A percentile compares a stretch with the other conserved stretches of the same genome.
phyloP scores from a whole-genome alignment of 352 stramenopile species.

The Globisporangium carolinianum region DNA sequence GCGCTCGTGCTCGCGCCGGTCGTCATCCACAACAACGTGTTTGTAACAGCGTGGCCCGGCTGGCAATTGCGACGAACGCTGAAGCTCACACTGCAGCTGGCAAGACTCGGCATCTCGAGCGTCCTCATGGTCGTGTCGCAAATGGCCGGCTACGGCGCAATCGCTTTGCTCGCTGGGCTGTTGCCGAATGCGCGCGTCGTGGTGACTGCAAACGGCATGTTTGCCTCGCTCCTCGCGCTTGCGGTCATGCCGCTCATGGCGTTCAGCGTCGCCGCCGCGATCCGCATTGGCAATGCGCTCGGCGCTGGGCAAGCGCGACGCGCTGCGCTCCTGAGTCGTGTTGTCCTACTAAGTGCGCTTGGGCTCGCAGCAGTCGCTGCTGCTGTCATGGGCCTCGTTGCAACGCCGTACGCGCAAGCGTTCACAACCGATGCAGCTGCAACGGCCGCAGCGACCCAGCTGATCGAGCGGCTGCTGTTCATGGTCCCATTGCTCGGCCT shows the following conservation, averaged over 20 bases:
- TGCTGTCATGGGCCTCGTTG: constrained; percentile 15
- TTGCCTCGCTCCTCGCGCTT: constrained; percentile 21
- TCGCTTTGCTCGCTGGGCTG: constrained; percentile 19
- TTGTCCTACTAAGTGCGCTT: constrained; percentile 20
- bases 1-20: constrained; percentile 17
- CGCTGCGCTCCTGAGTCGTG: constrained; percentile 13
- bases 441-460: not conserved
- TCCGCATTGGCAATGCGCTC: constrained; percentile 29
- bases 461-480: constrained; percentile 2
- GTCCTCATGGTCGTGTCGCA: constrained; percentile 15
- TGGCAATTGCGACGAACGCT: constrained; percentile 12
- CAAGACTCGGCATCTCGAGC: constrained; percentile 10
- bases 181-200: constrained; percentile 24
- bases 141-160: constrained; percentile 14
- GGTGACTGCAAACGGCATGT: constrained; percentile 31
- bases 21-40: constrained; percentile 17
- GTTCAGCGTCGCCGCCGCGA: constrained; percentile 23
- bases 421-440: constrained; percentile 13
- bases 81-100: constrained; percentile 10
- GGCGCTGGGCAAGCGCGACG: constrained; percentile 19
- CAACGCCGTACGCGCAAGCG: constrained; percentile 7
- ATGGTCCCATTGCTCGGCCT: constrained; percentile 13
- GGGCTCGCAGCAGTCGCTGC: constrained; percentile 15
- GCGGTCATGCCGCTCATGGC: constrained; percentile 22
- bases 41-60: constrained; percentile 15